phyloP scores from a whole-genome alignment of 179 eudicot genomes.

The Heliamphora pulchella region DNA sequence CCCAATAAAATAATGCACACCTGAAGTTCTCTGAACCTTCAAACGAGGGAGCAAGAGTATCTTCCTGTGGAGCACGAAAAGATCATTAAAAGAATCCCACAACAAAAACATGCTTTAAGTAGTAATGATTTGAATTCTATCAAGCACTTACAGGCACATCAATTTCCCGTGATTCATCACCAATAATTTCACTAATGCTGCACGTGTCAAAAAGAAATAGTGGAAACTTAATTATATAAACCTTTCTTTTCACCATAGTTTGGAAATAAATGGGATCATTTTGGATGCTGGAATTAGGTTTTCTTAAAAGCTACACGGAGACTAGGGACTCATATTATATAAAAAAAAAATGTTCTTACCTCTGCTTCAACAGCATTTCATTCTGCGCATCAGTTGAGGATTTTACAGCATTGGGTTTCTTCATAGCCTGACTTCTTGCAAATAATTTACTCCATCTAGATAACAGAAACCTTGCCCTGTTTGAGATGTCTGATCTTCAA shows the following conservation, averaged over 20 bases:
- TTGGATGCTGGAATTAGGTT: no score
- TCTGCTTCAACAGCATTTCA: conserved; percentile 68
- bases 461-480: conserved; percentile 74
- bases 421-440: conserved; percentile 64
- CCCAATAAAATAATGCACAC: no score
- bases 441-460: conserved; percentile 88
- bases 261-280: not conserved
- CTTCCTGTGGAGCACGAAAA: conserved; percentile 38
- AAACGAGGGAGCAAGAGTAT: conserved; percentile 27
- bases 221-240: not conserved
- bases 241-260: not conserved
- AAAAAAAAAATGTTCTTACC: conserved; percentile 37
- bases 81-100: not conserved
- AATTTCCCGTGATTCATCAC: conserved; percentile 53
- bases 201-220: conserved; percentile 16
- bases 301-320: no score
- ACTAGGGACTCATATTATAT: no score
- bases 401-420: conserved; percentile 44
- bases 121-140: conserved; percentile 3
- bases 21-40: conserved; percentile 35
- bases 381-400: conserved; percentile 43
- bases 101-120: conserved; percentile 10
- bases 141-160: conserved; percentile 45
- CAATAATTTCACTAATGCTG: conserved; percentile 82
- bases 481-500: conserved; percentile 89